Evolutionary conservation across 2,329 filamentous ascomycete genomes (phyloP), one percentile per base, ranked within the genome.

Genomic region (Incumbomyces lentus): DNA sequence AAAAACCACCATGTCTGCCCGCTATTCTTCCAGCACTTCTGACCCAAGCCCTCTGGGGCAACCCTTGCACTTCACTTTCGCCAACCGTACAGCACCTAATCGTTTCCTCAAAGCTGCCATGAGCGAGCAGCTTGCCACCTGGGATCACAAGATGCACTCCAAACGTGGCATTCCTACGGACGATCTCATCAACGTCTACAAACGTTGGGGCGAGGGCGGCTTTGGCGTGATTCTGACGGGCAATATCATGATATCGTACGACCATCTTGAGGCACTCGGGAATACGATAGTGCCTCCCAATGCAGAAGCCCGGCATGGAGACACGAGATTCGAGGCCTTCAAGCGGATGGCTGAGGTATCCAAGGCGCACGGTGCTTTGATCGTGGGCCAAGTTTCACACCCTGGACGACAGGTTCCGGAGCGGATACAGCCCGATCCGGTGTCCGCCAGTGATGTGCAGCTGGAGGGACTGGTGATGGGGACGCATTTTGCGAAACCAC

Each of bases 91-190:
- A 1, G 79, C 79, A 1, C 73, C 72, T 34, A 84, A 84, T 59
- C 70, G 79, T 14, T 79, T 83, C 57, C 61, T 83, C 52, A 84
- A 84, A 61, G 78, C 68, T 6, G 75, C 81, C 34, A 83, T 84
- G 80, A 76, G 75, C 1, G 81, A 85, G 60, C 68, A 72, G 6
- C 64, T 83, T n/a, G 76, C 78, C 0, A 76, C 72, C 3, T 84
- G 78, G 76, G 69, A 75, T 48, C 66, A 72, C 7, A 69, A 70
- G 17, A 68, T 76, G 43, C 55, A 74, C 10, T 61, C 69, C 14
- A 68, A 68, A 3, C 70, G 80, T 36, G 73, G 75, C 22, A 63
- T 81, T 5, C 73, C 76, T 5, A 69, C 68, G 7, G 68, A 71
- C 52, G 66, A 73, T 46, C 56, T 76, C 16, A 69, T 78, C 56